Percentiles rank a stretch among this genome's conserved stretches.
Evolutionary conservation across 306 rosid species (phyloP).

Genomic region (Acacia melanoxylon): DNA sequence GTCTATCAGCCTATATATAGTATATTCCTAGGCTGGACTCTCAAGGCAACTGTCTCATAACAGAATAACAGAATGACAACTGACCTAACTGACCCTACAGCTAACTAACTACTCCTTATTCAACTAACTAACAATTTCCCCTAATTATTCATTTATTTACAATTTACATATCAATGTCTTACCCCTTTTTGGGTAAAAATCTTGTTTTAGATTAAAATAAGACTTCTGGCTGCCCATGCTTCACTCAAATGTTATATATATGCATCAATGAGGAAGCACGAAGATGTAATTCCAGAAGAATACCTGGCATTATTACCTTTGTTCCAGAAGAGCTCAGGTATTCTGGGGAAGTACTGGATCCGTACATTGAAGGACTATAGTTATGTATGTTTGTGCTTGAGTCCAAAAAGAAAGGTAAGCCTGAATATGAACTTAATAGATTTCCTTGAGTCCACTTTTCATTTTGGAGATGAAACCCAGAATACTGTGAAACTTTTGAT

Average conservation of each 20-base stretch:
- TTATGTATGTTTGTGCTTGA: constrained; percentile 64
- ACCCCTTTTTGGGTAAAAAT: constrained; percentile 6
- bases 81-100: no score
- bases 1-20: no score
- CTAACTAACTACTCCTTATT: no score
- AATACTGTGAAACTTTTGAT: constrained; percentile 7
- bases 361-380: constrained; percentile 78
- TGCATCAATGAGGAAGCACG: constrained; percentile 83
- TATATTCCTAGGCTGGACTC: no score
- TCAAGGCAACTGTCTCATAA: no score
- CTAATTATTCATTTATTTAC: no score
- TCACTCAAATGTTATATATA: constrained; percentile 95
- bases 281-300: constrained; percentile 67
- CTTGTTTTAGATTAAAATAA: constrained; percentile 71
- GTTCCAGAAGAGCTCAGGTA: constrained; percentile 81
- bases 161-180: no score
- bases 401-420: constrained; percentile 71
- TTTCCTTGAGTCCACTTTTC: constrained; percentile 17
- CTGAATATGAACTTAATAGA: constrained; percentile 30
- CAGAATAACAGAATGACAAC: no score
- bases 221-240: constrained; percentile 98
- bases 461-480: constrained; percentile 26
- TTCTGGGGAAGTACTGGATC: constrained; percentile 90
- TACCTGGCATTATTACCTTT: constrained; percentile 77
- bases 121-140: no score